Conservation (phyloP, 1,284 basidiomycete species). For the Phylloporus gajari region DNA sequence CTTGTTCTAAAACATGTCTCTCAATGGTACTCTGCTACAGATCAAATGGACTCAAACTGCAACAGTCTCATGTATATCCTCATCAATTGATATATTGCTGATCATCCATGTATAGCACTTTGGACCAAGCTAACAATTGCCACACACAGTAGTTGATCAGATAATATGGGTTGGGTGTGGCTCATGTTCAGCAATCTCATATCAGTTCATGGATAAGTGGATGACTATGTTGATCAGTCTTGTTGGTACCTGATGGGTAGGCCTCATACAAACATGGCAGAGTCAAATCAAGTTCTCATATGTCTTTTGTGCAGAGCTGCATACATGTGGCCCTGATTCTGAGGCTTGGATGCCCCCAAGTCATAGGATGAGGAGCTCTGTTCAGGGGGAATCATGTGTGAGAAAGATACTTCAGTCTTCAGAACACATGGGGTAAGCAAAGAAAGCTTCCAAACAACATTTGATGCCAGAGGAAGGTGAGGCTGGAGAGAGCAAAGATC, state of each 20-base stretch:
- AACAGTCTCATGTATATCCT: background rate
- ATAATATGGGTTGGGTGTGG: background rate
- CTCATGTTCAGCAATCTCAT: background rate
- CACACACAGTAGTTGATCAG: background rate
- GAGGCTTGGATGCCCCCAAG: slow-evolving; percentile 30
- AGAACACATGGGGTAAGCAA: slow-evolving; percentile 13
- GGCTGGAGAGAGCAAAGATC: slow-evolving; percentile 14
- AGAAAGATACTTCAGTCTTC: too few species aligned
- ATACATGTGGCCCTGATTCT: slow-evolving; percentile 32
- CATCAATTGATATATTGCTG: background rate
- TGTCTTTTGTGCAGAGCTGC: slow-evolving; percentile 35
- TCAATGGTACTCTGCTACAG: background rate
- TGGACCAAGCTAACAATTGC: background rate
- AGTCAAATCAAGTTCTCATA: slow-evolving; percentile 35
- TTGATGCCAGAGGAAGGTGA: slow-evolving; percentile 21
- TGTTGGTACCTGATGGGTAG: background rate
- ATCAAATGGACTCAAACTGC: background rate
- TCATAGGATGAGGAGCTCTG: slow-evolving; percentile 37
- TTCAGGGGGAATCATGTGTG: slow-evolving; percentile 37
- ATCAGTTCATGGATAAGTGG: background rate
- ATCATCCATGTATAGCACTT: slow-evolving; percentile 4
- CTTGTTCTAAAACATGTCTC: too few species aligned
- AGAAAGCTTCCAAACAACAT: slow-evolving; percentile 11
- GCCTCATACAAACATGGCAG: too few species aligned
- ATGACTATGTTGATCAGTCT: background rate